phyloP scores from a whole-genome alignment of 2,329 filamentous ascomycete genomes.

The Sporothrix curviconia region DNA sequence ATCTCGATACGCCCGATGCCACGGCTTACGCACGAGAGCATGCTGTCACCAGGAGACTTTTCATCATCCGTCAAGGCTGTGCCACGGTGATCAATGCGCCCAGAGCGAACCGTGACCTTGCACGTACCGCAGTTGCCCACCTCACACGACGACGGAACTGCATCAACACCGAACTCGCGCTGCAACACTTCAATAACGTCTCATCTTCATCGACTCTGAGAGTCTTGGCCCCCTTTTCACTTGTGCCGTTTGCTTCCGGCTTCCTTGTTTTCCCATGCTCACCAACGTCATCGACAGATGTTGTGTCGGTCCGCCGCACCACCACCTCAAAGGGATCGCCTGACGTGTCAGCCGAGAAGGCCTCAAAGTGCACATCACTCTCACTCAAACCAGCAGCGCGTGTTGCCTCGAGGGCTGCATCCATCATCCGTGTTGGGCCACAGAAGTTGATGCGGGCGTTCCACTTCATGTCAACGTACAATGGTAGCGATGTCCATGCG shows the following conservation, averaged over 20 bases:
- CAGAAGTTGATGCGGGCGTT: conserved; percentile 57
- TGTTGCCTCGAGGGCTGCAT: conserved; percentile 39
- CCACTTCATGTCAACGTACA: conserved; percentile 39
- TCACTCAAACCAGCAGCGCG: conserved; percentile 37
- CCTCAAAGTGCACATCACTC: conserved; percentile 54
- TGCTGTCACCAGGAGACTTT: conserved; percentile 29
- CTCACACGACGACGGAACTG: conserved; percentile 44
- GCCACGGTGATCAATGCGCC: conserved; percentile 43
- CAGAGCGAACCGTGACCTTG: conserved; percentile 36
- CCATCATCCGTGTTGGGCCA: conserved; percentile 52
- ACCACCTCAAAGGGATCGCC: conserved; percentile 56
- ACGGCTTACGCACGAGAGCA: conserved; percentile 48
- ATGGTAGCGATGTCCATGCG: conserved; percentile 46
- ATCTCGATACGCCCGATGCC: conserved; percentile 44
- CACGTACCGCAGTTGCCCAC: conserved; percentile 51
- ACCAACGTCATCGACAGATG: no score
- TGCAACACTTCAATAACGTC: conserved; percentile 42
- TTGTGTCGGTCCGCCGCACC: conserved; percentile 27
- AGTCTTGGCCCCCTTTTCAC: conserved; percentile 7
- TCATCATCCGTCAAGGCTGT: conserved; percentile 41
- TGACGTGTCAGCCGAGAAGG: conserved; percentile 46
- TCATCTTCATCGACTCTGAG: conserved; percentile 44
- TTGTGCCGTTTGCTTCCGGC: no score
- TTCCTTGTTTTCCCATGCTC: no score
- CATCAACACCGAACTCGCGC: conserved; percentile 33